Evolutionary conservation across 176 grass and related monocot genomes (phyloP).

Genomic region (Raddia guianensis): DNA sequence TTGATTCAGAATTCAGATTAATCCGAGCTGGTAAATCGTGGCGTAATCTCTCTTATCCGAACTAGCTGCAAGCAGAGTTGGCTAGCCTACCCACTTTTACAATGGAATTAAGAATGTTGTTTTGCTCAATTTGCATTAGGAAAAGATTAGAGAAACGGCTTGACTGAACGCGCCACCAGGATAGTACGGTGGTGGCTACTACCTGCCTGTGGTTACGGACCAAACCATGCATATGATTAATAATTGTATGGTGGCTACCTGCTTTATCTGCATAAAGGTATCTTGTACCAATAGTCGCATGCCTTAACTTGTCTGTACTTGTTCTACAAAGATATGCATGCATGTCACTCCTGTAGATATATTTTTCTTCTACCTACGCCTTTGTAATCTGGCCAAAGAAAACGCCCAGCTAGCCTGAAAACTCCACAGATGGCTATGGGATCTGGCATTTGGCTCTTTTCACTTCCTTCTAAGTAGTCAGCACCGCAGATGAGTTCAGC

Average conservation of each 20-base stretch:
- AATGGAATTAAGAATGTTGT: neutral
- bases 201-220: constrained; percentile 21
- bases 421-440: neutral
- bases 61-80: neutral
- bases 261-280: constrained; percentile 10
- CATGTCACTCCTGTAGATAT: neutral
- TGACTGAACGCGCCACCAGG: constrained; percentile 6
- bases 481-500: neutral
- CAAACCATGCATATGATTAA: neutral
- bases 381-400: neutral
- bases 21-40: neutral
- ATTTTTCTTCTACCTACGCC: neutral
- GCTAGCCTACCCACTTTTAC: neutral
- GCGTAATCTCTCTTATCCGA: neutral
- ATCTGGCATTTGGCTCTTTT: neutral
- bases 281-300: neutral
- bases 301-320: neutral
- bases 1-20: neutral
- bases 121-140: neutral
- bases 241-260: neutral
- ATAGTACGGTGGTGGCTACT: neutral
- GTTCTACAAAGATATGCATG: neutral
- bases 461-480: neutral
- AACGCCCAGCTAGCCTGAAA: neutral
- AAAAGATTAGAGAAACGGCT: neutral